Evolutionary conservation across 2,329 filamentous ascomycete genomes (phyloP), one percentile per base, ranked within the genome.

Genomic region (Botrytis deweyae): DNA sequence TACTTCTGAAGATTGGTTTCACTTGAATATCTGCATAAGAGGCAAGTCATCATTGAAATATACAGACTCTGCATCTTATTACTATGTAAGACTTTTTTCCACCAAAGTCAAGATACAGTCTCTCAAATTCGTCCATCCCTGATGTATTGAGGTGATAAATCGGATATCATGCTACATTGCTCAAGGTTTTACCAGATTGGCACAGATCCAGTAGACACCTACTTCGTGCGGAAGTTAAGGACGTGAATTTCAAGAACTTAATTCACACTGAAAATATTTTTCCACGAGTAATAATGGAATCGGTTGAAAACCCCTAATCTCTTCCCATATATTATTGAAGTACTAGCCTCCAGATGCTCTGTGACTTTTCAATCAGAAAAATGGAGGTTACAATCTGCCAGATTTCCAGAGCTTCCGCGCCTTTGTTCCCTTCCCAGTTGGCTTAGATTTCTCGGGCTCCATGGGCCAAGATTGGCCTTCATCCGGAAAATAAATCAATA

Each of bases 291-390:
- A 18, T 4, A 58, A 18, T 9, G 7, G 14, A 58, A 58, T 58
- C 52, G 25, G 4, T 29, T 58, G n/a, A 29, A 18, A 18, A 2
- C 4, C 16, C 14, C 14, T 4, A 18, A 29, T 58, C 3, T 16
- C 5, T 18, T 18, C 3, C 18, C 52, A 52, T 18, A 58, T 14
- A 9, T 29, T 12, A 7, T 29, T 16, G 14, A 8, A 29, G 14
- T 18, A 29, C 5, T 29, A 16, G 6, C 52, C n/a, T 3, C 3
- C n/a, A 58, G 2, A 29, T 29, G 0, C 6, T 58, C n/a, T 0
- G n/a, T 55, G 14, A 18, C n/a, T 3, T 29, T 29, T 16, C 6
- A 29, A 29, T 29, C 14, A 18, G 4, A 29, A 29, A 8, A 1
- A 10, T 40, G 3, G 8, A n/a, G 7, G 3, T n/a, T n/a, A 2